phyloP scores from a whole-genome alignment of 2,329 filamentous ascomycete species.

The Fusarium pilosicola region DNA sequence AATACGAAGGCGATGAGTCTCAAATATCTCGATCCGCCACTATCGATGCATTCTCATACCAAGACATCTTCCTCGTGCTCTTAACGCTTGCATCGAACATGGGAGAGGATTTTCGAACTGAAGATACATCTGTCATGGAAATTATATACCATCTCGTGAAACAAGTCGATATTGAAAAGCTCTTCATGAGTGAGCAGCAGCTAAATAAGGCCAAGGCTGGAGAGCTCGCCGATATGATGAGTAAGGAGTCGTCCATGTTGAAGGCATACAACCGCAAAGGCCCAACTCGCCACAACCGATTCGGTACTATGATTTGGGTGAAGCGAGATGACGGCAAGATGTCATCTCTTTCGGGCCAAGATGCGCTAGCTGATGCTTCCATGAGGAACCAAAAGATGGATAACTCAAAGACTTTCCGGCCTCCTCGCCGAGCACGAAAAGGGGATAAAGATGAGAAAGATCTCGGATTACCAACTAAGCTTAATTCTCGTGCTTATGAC shows the following conservation, averaged over 20 bases:
- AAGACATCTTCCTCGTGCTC: constrained; percentile 88
- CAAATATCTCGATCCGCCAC: constrained; percentile 88
- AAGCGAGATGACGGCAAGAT: constrained; percentile 86
- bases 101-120: constrained; percentile 89
- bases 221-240: constrained; percentile 79
- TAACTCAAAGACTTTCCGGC: constrained; percentile 87
- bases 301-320: constrained; percentile 98
- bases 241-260: constrained; percentile 85
- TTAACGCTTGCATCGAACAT: constrained; percentile 92
- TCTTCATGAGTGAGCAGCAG: constrained; percentile 86
- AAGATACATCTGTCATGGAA: constrained; percentile 91
- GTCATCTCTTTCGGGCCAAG: constrained; percentile 88
- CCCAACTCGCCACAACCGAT: constrained; percentile 89
- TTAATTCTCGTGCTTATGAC: constrained; percentile 78
- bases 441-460: constrained; percentile 75
- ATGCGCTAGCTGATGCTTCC: constrained; percentile 78
- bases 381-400: constrained; percentile 89
- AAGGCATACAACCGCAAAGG: constrained; percentile 80
- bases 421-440: constrained; percentile 72
- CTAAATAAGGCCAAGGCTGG: constrained; percentile 74
- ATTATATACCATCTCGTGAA: constrained; percentile 93
- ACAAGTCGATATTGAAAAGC: constrained; percentile 81
- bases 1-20: constrained; percentile 86
- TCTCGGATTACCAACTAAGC: constrained; percentile 76
- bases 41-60: constrained; percentile 88